Percentiles rank a stretch among this genome's conserved stretches.
phyloP scores from a whole-genome alignment of 2,329 filamentous ascomycete genomes.

The Colletotrichum sp. region DNA sequence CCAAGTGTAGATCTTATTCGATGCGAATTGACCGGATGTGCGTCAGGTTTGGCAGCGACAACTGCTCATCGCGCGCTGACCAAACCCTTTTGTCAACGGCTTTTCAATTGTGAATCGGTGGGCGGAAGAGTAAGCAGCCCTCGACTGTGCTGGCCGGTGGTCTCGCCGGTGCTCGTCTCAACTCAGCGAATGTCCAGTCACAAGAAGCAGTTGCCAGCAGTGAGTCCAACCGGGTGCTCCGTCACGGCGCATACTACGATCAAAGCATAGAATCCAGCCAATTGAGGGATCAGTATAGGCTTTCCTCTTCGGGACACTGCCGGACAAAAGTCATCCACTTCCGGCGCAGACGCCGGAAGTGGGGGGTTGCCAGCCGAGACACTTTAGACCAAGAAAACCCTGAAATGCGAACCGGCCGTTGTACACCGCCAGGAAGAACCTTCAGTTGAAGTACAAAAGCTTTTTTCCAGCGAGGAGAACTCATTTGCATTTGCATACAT shows the following conservation, averaged over 20 bases:
- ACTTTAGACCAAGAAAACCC: not conserved
- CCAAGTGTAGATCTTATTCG: not conserved
- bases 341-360: not conserved
- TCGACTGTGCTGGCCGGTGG: not conserved
- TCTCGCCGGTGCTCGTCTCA: not conserved
- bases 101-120: not conserved
- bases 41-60: not conserved
- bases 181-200: not conserved
- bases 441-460: not conserved
- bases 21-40: not conserved
- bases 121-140: accelerated
- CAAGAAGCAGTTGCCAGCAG: not conserved
- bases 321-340: not conserved
- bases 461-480: not conserved
- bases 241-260: not conserved
- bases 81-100: not conserved
- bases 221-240: not conserved
- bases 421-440: not conserved
- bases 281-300: not conserved
- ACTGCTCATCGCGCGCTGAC: not conserved
- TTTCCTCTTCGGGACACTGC: not conserved
- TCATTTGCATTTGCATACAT: not conserved
- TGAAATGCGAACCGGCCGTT: not conserved
- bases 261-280: not conserved
- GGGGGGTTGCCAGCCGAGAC: not conserved